Evolutionary conservation across 768 basidiomycete species (phyloP).

Genomic region (Cystoderma amianthinum): DNA sequence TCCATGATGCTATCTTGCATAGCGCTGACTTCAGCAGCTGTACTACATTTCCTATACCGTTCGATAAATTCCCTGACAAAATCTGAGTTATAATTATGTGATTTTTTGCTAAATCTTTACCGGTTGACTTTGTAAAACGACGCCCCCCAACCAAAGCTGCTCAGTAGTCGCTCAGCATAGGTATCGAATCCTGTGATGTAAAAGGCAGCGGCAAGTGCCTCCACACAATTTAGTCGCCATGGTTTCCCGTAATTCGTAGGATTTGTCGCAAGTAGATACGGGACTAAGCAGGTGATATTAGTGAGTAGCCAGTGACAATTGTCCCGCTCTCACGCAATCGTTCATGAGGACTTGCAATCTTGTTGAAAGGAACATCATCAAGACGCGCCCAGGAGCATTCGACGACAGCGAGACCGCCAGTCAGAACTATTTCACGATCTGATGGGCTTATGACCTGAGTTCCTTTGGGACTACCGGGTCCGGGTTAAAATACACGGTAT

Average conservation of each 20-base stretch:
- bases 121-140: conserved; percentile 84
- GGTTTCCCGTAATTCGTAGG: conserved; percentile 98
- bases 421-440: conserved; percentile 73
- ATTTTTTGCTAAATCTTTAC: no score
- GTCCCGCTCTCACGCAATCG: conserved; percentile 58
- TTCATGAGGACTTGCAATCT: conserved; percentile 92
- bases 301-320: background rate
- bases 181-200: conserved; percentile 85
- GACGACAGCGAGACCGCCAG: conserved; percentile 86
- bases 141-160: conserved; percentile 86
- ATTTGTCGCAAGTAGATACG: conserved; percentile 92
- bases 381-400: conserved; percentile 98
- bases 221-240: conserved; percentile 92
- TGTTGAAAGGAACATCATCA: conserved; percentile 90
- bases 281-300: conserved; percentile 48
- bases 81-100: no score
- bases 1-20: conserved; percentile 66
- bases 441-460: conserved; percentile 71
- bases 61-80: conserved; percentile 52
- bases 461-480: conserved; percentile 66
- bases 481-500: conserved; percentile 2
- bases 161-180: conserved; percentile 73
- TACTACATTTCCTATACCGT: conserved; percentile 67
- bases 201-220: conserved; percentile 91
- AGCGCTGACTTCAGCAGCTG: conserved; percentile 46